Evolutionary conservation across 2,329 filamentous ascomycete genomes (phyloP), one percentile per base, ranked within the genome.

Genomic region (Meredithiella fracta): DNA sequence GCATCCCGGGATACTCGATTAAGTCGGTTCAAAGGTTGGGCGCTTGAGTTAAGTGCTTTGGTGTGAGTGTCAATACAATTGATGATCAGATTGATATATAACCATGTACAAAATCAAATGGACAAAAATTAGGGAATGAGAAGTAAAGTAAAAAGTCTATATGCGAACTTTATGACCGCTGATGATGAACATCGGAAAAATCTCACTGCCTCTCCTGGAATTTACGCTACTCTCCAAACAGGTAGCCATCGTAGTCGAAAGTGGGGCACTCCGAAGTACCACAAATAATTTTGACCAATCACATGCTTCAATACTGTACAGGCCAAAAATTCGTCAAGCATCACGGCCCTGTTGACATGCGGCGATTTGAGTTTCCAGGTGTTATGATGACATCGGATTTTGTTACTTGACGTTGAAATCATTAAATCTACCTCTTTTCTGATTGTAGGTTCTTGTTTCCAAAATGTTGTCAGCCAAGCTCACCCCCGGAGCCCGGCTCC

Each of bases 401-500:
- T 20, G 49, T 20, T 26, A 51, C 17, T 14, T 38, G 29, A 34
- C 29, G 11, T 11, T 54, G 25, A 25, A 8, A 22, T 26, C 47
- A 31, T 49, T 38, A 17, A 34, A 25, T 22, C 44, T 23, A 11
- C 42, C 5, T 47, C 22, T 50, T 25, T 25, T n/a, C 26, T 14
- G 17, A 37, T 49, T 29, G 42, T 29, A 20, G n/a, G n/a, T 38
- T 40, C 17, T 51, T 51, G 14, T 49, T 47, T 22, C 52, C 14
- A 38, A 50, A 25, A 59, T 61, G 60, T 57, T 55, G 22, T 44
- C 37, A 20, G 50, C 53, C 14, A 53, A 59, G 34, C 62, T 80
- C 64, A 80, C 80, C 61, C 80, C 80, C 57, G 80, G 80, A 65
- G 80, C 73, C 61, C 75, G 77, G 63, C 77, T 97, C 62, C 77